Conservation (phyloP, 176 grass and related monocot genomes). For the Miscanthus lutarioriparius region DNA sequence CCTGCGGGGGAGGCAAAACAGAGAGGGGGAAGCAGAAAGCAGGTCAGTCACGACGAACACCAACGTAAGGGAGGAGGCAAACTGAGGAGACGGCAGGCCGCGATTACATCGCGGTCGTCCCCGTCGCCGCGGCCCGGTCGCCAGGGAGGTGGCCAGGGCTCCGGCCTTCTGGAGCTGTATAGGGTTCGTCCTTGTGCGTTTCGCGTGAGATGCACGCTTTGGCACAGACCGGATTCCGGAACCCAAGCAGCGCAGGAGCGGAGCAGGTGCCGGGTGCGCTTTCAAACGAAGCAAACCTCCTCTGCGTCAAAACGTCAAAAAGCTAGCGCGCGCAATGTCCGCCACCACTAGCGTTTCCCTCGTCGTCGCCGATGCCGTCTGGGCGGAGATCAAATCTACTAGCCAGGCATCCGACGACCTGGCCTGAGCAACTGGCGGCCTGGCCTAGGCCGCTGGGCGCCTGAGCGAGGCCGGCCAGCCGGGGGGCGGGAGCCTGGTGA, state of each 20-base stretch:
- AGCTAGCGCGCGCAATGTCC: constrained; percentile 37
- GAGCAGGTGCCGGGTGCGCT: no score
- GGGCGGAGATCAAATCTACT: constrained; percentile 67
- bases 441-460: no score
- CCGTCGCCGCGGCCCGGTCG: neutral
- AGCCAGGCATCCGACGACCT: constrained; percentile 59
- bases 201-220: neutral
- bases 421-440: no score
- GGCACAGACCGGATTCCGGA: no score
- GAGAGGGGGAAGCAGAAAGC: neutral
- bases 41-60: constrained; percentile 16
- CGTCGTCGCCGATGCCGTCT: constrained; percentile 56
- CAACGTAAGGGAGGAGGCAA: neutral
- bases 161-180: neutral
- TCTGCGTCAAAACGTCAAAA: constrained; percentile 45
- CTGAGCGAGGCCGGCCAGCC: no score
- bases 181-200: neutral
- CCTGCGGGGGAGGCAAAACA: constrained; percentile 19
- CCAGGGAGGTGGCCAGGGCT: neutral
- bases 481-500: no score
- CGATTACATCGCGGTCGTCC: constrained; percentile 27
- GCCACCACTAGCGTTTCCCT: constrained; percentile 33
- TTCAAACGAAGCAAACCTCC: neutral
- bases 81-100: neutral
- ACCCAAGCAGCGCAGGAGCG: neutral